phyloP scores from a whole-genome alignment of 495 filamentous ascomycete species.

The Daldinia grandis region DNA sequence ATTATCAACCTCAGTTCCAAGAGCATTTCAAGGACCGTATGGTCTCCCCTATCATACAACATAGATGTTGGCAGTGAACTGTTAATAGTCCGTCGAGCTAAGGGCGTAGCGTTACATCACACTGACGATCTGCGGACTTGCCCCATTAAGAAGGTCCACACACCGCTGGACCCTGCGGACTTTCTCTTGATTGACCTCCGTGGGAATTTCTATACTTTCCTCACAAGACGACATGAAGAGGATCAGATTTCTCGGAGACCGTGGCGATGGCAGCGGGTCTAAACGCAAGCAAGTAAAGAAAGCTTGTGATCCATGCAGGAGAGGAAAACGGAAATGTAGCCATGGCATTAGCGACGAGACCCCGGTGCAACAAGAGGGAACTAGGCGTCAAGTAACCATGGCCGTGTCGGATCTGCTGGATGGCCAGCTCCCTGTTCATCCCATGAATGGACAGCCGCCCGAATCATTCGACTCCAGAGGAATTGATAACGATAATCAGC shows the following conservation, averaged over 20 bases:
- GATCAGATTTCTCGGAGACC: slow-evolving; percentile 36
- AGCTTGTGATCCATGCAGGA: slow-evolving; percentile 42
- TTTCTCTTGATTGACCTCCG: background rate
- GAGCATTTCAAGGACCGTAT: background rate
- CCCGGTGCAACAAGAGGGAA: background rate
- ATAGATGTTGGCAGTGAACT: background rate
- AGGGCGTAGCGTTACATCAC: background rate
- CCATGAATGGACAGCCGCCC: background rate
- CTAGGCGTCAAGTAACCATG: background rate
- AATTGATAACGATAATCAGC: slow-evolving; percentile 1
- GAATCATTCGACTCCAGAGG: background rate
- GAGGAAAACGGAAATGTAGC: slow-evolving; percentile 32
- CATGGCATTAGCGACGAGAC: background rate
- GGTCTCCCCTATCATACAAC: background rate
- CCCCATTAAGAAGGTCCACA: slow-evolving; percentile 28
- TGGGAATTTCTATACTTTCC: background rate
- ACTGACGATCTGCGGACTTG: slow-evolving; percentile 17
- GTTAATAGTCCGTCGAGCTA: background rate
- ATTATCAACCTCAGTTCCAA: background rate
- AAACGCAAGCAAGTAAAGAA: slow-evolving; percentile 36
- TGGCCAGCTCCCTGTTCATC: background rate
- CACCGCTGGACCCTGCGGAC: slow-evolving; percentile 18
- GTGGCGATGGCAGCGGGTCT: slow-evolving; percentile 21
- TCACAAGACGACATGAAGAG: slow-evolving; percentile 26
- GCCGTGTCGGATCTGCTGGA: background rate